Evolutionary conservation across 306 rosid genomes (phyloP).

Genomic region (Lathyrus aphaca): DNA sequence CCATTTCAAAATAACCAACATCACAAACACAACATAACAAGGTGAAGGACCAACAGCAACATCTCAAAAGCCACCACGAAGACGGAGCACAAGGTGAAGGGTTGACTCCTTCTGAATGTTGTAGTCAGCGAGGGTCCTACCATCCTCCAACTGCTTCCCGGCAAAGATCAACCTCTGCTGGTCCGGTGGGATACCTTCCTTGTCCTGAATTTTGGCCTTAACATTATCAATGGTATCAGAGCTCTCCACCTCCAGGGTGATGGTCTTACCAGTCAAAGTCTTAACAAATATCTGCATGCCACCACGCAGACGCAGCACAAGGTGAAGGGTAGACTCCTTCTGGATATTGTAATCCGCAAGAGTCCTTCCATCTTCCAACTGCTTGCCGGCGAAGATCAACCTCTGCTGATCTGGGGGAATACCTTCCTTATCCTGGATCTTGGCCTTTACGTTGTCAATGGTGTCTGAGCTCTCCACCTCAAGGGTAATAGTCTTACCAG

Average conservation of each 20-base stretch:
- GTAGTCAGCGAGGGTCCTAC: slow-evolving; percentile 64
- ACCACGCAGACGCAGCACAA: slow-evolving; percentile 63
- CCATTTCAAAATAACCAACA: neutral
- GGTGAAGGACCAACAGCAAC: too few species aligned
- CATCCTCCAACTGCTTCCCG: slow-evolving; percentile 68
- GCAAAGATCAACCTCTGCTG: slow-evolving; percentile 77
- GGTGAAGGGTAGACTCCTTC: slow-evolving; percentile 52
- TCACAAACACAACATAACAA: neutral
- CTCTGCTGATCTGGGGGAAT: slow-evolving; percentile 77
- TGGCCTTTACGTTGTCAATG: slow-evolving; percentile 66
- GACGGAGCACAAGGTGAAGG: slow-evolving; percentile 61
- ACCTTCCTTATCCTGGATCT: slow-evolving; percentile 71
- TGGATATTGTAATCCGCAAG: slow-evolving; percentile 66
- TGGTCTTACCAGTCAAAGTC: slow-evolving; percentile 65
- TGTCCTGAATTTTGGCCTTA: slow-evolving; percentile 65
- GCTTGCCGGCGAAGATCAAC: slow-evolving; percentile 68
- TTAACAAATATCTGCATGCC: slow-evolving; percentile 75
- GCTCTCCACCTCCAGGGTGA: slow-evolving; percentile 72
- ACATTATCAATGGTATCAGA: slow-evolving; percentile 71
- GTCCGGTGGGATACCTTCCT: slow-evolving; percentile 71
- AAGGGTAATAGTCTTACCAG: slow-evolving; percentile 66
- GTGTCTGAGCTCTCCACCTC: slow-evolving; percentile 76
- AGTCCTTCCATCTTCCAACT: slow-evolving; percentile 64
- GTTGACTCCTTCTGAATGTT: slow-evolving; percentile 57
- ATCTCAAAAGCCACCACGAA: slow-evolving; percentile 53